These are phyloP conservation scores for Lunasporangiospora selenospora DNA, from an alignment of 192 early-diverging fungal species.

Conservation along the genomic window DNA sequence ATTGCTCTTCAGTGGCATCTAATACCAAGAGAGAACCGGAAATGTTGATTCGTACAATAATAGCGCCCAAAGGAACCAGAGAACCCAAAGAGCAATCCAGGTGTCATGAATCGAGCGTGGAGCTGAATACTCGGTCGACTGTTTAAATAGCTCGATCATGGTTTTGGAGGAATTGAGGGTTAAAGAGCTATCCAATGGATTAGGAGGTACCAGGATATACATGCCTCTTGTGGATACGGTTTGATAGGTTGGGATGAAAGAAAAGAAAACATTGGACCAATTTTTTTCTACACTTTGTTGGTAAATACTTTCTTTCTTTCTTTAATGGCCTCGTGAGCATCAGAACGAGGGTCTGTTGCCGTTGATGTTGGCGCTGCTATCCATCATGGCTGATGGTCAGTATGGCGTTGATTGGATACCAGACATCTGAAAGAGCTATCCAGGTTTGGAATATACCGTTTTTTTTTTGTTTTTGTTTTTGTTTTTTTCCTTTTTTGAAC, in stretches of 20 bases:
- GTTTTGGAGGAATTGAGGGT: neutral
- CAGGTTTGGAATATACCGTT: slow-evolving; percentile 15
- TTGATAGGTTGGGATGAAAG: neutral
- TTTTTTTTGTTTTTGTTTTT: neutral
- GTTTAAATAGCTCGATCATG: no score
- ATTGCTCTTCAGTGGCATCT: no score
- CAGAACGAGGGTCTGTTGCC: no score
- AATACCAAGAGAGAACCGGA: neutral
- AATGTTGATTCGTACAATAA: slow-evolving; percentile 16
- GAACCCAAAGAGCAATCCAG: slow-evolving; percentile 37
- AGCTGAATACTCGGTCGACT: no score
- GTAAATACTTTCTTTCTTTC: no score
- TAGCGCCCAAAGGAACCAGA: slow-evolving; percentile 33
- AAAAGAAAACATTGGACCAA: neutral
- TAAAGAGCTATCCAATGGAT: neutral
- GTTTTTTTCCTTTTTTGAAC: neutral
- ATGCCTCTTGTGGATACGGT: no score
- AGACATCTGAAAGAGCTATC: slow-evolving; percentile 32
- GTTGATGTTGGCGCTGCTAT: no score
- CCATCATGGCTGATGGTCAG: no score
- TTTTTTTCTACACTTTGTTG: no score
- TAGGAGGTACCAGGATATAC: no score
- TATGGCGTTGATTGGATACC: no score
- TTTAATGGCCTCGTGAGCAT: no score
- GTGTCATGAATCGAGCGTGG: slow-evolving; percentile 27